Percentiles rank a stretch among this genome's conserved stretches.
These are phyloP conservation scores for Trichoderma harzianum DNA, from an alignment of 2,329 filamentous ascomycete genomes.

Conservation along the genomic window DNA sequence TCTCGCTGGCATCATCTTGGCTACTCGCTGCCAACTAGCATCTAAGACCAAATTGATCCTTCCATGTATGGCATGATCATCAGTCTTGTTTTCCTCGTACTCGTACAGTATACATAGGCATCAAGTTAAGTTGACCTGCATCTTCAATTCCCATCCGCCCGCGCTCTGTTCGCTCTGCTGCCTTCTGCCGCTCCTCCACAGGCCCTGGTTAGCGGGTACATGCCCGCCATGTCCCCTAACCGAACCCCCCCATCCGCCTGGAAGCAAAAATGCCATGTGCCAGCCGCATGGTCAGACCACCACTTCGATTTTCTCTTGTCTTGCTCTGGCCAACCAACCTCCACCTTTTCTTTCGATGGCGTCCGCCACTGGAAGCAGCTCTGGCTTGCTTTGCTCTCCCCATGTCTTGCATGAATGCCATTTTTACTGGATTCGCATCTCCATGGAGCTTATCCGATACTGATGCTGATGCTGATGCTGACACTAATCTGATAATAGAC, in stretches of 20 bases:
- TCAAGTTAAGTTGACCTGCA: background rate
- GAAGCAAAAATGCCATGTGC: constrained; percentile 12
- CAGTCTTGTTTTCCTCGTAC: background rate
- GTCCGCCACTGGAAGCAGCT: background rate
- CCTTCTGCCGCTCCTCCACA: background rate
- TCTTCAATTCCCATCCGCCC: background rate
- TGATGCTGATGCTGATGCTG: background rate
- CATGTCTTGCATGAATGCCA: background rate
- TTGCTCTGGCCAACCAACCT: background rate
- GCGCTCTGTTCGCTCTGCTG: background rate
- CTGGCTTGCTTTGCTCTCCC: background rate
- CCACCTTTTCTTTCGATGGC: background rate
- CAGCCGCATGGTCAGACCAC: constrained; percentile 15
- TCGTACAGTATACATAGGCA: background rate
- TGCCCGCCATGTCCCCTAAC: constrained; percentile 8
- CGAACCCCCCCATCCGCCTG: background rate
- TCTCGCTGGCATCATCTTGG: background rate
- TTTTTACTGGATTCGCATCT: background rate
- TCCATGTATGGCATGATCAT: background rate
- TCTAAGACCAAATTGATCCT: background rate
- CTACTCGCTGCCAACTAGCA: background rate
- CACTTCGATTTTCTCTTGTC: background rate
- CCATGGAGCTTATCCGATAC: background rate
- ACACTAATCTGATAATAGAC: background rate
- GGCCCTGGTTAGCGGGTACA: constrained; percentile 8